phyloP scores from a whole-genome alignment of 2,329 filamentous ascomycete species.

The Coniochaeta prunicola region DNA sequence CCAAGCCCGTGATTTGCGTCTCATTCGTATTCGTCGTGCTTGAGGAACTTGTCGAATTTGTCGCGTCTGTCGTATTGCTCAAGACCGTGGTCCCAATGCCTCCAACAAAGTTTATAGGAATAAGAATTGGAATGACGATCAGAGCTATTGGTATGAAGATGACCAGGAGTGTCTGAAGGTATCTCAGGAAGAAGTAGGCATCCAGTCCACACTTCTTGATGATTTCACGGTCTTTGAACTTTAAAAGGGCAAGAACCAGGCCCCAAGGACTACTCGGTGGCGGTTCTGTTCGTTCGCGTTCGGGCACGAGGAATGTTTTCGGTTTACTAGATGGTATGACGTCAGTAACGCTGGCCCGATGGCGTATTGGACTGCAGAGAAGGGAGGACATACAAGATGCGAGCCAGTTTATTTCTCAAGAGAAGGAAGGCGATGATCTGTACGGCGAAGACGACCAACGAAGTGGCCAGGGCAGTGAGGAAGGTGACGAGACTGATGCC shows the following conservation, averaged over 20 bases:
- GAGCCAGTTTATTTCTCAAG: constrained; percentile 67
- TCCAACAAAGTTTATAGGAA: constrained; percentile 75
- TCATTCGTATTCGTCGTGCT: too few species aligned
- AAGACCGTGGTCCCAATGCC: constrained; percentile 55
- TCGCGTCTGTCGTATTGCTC: constrained; percentile 24
- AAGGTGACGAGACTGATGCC: constrained; percentile 49
- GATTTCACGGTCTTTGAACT: constrained; percentile 68
- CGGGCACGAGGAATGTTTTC: constrained; percentile 78
- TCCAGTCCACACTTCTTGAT: constrained; percentile 95
- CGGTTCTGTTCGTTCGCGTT: constrained; percentile 73
- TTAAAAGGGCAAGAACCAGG: constrained; percentile 52
- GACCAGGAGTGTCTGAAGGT: constrained; percentile 68
- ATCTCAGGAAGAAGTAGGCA: constrained; percentile 95
- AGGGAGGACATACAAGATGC: constrained; percentile 64
- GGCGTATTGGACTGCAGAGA: background rate
- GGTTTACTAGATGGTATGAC: constrained; percentile 52
- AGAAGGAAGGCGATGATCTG: constrained; percentile 67
- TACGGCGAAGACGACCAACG: constrained; percentile 54
- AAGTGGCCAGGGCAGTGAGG: constrained; percentile 56
- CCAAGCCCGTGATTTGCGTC: constrained; percentile 53
- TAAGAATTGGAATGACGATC: constrained; percentile 74
- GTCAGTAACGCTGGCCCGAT: background rate
- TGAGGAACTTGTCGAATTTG: too few species aligned
- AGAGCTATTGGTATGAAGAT: constrained; percentile 81
- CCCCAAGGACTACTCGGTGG: constrained; percentile 53